Evolutionary conservation across 257 asterid genomes (phyloP).

Genomic region (Solanum sparsipilum): DNA sequence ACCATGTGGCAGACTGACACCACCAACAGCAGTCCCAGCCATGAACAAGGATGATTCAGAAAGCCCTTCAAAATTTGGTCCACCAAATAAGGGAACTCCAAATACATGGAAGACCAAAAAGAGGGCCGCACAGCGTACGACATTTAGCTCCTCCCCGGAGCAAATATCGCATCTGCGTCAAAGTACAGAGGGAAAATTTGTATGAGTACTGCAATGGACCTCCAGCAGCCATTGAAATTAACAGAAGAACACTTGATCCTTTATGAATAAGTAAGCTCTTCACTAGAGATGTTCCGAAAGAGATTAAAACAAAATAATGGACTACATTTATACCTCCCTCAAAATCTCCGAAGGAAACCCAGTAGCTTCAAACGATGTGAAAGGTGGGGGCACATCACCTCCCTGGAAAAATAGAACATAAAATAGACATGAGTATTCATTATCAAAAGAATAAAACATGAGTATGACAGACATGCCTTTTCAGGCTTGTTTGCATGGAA

Average conservation of each 20-base stretch:
- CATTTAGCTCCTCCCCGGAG: slow-evolving; percentile 96
- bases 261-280: neutral
- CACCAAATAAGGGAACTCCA: slow-evolving; percentile 70
- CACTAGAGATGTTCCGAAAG: neutral
- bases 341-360: slow-evolving; percentile 81
- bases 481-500: neutral
- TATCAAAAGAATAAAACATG: neutral
- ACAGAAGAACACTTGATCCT: neutral
- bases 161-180: slow-evolving; percentile 99
- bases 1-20: slow-evolving; percentile 68
- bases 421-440: neutral
- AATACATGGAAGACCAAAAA: slow-evolving; percentile 56
- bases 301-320: slow-evolving; percentile 5
- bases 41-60: slow-evolving; percentile 64
- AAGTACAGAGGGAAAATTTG: slow-evolving; percentile 38
- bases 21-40: slow-evolving; percentile 71
- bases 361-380: slow-evolving; percentile 63
- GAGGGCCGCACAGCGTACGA: slow-evolving; percentile 84
- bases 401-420: slow-evolving; percentile 40
- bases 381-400: slow-evolving; percentile 70
- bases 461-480: neutral
- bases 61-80: slow-evolving; percentile 82
- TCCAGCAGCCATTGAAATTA: slow-evolving; percentile 35
- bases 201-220: slow-evolving; percentile 32
- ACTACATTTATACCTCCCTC: slow-evolving; percentile 56